Evolutionary conservation across 768 basidiomycete species (phyloP).

Genomic region (Paxillus rubicundulus): DNA sequence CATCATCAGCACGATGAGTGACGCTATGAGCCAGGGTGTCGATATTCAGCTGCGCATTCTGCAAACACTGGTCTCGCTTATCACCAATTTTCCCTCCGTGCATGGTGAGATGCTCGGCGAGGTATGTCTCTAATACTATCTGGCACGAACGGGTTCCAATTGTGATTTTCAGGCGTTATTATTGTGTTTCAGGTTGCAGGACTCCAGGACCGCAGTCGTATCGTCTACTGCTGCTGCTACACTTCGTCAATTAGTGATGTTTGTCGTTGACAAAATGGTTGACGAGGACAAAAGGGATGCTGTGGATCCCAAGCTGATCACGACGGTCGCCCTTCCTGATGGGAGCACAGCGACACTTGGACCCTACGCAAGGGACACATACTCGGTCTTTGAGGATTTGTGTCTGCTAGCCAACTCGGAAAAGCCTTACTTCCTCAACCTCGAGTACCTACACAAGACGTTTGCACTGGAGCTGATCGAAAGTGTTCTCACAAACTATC

Average conservation of each 20-base stretch:
- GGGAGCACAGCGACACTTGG: slow-evolving; percentile 61
- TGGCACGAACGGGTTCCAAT: not conserved
- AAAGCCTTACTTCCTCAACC: slow-evolving; percentile 75
- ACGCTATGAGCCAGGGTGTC: slow-evolving; percentile 90
- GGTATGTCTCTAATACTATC: slow-evolving; percentile 43
- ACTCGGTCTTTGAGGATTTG: slow-evolving; percentile 87
- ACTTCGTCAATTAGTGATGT: slow-evolving; percentile 94
- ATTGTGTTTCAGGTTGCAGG: slow-evolving; percentile 94
- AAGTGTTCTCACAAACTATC: slow-evolving; percentile 92
- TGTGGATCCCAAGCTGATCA: slow-evolving; percentile 12
- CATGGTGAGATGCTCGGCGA: slow-evolving; percentile 80
- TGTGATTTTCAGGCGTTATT: slow-evolving; percentile 66
- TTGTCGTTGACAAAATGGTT: slow-evolving; percentile 92
- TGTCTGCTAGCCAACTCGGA: slow-evolving; percentile 85
- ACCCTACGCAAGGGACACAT: slow-evolving; percentile 81
- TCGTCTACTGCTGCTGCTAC: slow-evolving; percentile 97
- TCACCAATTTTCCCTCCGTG: slow-evolving; percentile 82
- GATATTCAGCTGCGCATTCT: slow-evolving; percentile 95
- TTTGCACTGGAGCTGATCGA: slow-evolving; percentile 97
- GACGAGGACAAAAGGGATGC: slow-evolving; percentile 60
- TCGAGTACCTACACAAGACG: slow-evolving; percentile 83
- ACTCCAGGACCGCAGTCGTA: slow-evolving; percentile 93
- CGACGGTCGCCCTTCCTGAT: slow-evolving; percentile 61
- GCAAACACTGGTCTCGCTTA: slow-evolving; percentile 86
- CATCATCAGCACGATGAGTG: slow-evolving; percentile 81